A percentile compares a stretch with the other conserved stretches of the same genome.
These are phyloP conservation scores for Plasmodium vivax DNA, from an alignment of 169 alveolate species.

Conservation along the genomic window DNA sequence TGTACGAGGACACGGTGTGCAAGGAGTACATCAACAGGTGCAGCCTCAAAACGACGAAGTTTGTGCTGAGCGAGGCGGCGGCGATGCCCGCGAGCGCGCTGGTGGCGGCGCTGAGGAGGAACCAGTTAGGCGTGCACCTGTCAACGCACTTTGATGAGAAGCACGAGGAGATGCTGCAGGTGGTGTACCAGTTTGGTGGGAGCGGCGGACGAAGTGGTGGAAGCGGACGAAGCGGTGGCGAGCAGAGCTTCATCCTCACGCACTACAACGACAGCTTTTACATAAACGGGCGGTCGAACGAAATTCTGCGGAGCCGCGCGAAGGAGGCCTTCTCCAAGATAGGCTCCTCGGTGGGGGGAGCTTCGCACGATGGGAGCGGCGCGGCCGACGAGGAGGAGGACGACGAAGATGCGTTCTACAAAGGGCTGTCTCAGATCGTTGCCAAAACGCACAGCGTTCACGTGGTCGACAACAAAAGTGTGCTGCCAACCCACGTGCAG, in stretches of 20 bases:
- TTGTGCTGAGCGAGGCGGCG: background rate
- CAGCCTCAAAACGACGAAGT: conserved; percentile 11
- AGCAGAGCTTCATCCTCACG: conserved; percentile 9
- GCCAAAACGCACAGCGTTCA: background rate
- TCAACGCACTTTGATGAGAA: conserved; percentile 56
- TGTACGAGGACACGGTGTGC: conserved; percentile 31
- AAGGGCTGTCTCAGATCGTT: background rate
- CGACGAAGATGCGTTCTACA: conserved; percentile 1
- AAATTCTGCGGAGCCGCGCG: background rate
- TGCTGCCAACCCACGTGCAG: conserved; percentile 9
- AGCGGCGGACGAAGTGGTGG: background rate
- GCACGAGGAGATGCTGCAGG: conserved; percentile 67
- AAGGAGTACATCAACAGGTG: conserved; percentile 55
- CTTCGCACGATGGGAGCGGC: background rate
- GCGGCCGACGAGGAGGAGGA: background rate
- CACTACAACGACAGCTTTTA: conserved; percentile 46
- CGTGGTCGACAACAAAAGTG: background rate
- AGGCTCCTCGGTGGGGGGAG: background rate
- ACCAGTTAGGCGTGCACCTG: conserved; percentile 3
- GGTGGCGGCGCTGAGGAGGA: background rate
- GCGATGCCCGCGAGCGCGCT: background rate
- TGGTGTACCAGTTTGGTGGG: background rate
- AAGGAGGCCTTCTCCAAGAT: background rate
- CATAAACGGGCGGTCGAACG: conserved; percentile 1
- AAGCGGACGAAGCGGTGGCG: background rate